Conservation (phyloP, 2,329 filamentous ascomycete genomes). For the Colletotrichum sp. region DNA sequence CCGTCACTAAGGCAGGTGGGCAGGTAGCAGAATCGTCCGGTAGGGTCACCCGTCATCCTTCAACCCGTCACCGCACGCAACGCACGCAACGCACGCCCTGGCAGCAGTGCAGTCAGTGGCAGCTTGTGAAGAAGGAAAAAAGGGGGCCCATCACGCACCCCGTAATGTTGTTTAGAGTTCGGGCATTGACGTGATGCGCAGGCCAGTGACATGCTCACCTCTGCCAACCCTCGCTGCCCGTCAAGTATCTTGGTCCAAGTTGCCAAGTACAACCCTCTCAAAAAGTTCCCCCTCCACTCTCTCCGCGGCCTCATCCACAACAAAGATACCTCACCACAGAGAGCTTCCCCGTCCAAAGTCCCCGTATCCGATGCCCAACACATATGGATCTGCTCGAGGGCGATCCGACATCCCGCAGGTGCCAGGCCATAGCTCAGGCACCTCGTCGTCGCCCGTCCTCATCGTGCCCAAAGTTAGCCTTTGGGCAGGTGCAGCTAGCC, state of each 20-base stretch:
- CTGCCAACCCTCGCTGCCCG: not conserved
- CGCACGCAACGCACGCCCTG: not conserved
- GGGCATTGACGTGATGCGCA: constrained; percentile 13
- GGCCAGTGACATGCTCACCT: not conserved
- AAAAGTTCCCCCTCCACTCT: not conserved
- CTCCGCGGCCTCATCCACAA: not conserved
- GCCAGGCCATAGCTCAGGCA: not conserved
- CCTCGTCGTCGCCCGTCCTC: not conserved
- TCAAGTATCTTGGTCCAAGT: not conserved
- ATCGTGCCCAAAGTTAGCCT: not conserved
- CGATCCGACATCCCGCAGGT: not conserved
- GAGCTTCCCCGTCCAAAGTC: not conserved
- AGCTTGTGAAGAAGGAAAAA: not conserved
- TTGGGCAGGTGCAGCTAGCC: not conserved
- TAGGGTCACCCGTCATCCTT: not conserved
- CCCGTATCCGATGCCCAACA: not conserved
- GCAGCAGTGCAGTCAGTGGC: not conserved
- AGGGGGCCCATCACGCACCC: not conserved
- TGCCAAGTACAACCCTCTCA: not conserved
- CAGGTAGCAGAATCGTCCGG: not conserved
- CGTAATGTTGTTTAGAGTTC: constrained; percentile 8
- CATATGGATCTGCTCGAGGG: not conserved
- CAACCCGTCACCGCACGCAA: not conserved
- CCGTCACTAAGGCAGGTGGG: not conserved
- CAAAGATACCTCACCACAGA: not conserved